Evolutionary conservation across 2,329 filamentous ascomycete genomes (phyloP).

Genomic region (Trichoderma sp.): DNA sequence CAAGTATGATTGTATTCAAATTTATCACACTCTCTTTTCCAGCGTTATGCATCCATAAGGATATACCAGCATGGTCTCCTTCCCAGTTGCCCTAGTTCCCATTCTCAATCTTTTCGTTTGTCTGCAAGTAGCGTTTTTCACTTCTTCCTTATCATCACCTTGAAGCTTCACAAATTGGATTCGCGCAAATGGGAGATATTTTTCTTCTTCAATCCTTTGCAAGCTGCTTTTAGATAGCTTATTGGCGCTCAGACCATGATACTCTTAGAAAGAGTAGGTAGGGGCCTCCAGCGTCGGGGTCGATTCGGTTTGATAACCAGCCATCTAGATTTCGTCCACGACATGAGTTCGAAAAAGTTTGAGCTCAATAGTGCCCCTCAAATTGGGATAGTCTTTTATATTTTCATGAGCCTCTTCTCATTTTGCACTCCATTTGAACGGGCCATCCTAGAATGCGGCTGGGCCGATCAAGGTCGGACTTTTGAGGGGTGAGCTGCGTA

Average conservation of each 20-base stretch:
- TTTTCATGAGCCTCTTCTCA: constrained; percentile 41
- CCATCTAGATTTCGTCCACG: constrained; percentile 40
- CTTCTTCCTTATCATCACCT: constrained; percentile 11
- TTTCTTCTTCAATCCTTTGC: constrained; percentile 40
- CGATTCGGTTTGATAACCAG: constrained; percentile 46
- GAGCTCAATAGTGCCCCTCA: constrained; percentile 43
- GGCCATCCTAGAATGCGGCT: constrained; percentile 46
- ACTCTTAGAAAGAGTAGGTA: no score
- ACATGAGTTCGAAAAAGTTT: constrained; percentile 44
- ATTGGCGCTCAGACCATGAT: constrained; percentile 44
- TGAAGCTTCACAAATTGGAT: constrained; percentile 6
- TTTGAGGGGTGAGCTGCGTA: constrained; percentile 41
- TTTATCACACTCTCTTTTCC: background rate
- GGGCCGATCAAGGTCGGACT: constrained; percentile 42
- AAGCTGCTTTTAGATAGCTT: constrained; percentile 35
- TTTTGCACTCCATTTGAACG: constrained; percentile 49
- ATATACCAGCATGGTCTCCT: background rate
- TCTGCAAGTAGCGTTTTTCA: background rate
- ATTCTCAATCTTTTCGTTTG: background rate
- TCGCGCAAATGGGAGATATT: constrained; percentile 33
- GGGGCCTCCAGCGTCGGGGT: constrained; percentile 48
- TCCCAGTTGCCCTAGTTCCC: background rate
- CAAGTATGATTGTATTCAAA: background rate
- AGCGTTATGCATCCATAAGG: background rate
- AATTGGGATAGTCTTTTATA: constrained; percentile 40